A percentile compares a stretch with the other conserved stretches of the same genome.
Evolutionary conservation across 202 grass and related monocot species (phyloP).

Genomic region (Schoenoplectus tabernaemontani): DNA sequence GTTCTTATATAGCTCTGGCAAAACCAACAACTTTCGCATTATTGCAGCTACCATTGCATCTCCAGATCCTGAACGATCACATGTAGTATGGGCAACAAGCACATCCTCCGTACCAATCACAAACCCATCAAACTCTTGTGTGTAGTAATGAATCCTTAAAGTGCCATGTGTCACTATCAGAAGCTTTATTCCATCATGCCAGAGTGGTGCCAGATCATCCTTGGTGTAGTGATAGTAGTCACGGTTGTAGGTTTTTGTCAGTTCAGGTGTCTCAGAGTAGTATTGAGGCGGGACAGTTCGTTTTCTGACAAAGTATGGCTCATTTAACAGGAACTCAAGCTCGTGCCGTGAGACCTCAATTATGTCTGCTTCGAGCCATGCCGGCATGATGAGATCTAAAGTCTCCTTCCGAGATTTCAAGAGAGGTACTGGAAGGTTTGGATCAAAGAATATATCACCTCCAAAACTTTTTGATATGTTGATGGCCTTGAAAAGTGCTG

Average conservation of each 20-base stretch:
- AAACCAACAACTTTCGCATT: conserved; percentile 60
- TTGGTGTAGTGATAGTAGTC: conserved; percentile 63
- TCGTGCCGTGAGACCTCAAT: conserved; percentile 86
- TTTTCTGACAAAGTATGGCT: conserved; percentile 70
- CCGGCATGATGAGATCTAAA: conserved; percentile 45
- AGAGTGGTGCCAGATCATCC: conserved; percentile 82
- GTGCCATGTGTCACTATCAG: conserved; percentile 85
- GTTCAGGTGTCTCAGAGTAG: conserved; percentile 58
- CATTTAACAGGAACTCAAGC: conserved; percentile 86
- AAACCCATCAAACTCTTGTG: conserved; percentile 76
- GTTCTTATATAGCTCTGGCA: conserved; percentile 71
- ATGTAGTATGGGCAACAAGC: conserved; percentile 62
- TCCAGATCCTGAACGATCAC: conserved; percentile 81
- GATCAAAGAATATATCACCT: conserved; percentile 73
- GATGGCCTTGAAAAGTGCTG: conserved; percentile 74
- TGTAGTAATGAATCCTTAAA: conserved; percentile 93
- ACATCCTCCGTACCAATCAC: conserved; percentile 90
- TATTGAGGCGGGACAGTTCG: conserved; percentile 66
- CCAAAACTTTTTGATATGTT: conserved; percentile 59
- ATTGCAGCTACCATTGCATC: conserved; percentile 85
- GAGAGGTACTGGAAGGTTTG: conserved; percentile 71
- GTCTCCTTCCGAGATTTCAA: conserved; percentile 80
- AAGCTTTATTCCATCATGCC: conserved; percentile 90
- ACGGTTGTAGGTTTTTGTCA: conserved; percentile 46
- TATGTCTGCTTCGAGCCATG: conserved; percentile 68